Evolutionary conservation across 73 alveolate species (phyloP), one percentile per base, ranked within the genome.

Genomic region (Uronychia setigera): DNA sequence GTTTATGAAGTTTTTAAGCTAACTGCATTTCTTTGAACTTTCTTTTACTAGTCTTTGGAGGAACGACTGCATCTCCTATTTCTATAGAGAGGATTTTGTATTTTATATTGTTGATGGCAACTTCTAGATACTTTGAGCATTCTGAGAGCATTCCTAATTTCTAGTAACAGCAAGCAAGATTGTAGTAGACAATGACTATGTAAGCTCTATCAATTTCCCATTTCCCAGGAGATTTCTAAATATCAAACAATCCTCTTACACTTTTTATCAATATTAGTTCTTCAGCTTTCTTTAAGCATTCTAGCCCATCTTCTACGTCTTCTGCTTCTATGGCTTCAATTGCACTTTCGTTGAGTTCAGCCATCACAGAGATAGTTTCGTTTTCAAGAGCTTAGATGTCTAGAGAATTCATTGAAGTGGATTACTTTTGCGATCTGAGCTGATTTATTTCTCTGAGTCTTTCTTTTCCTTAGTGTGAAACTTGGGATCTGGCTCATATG

Each of bases 161-260:
- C 34, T 86, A 33, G 75, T 33, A 86, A 59, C 88, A 78, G 35
- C 92, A 86, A 5, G 92, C 78, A 9, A 79, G 26, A 59, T 86
- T 86, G 32, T 86, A 86, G 60, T 77, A 58, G n/a, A 85, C 25
- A 26, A 85, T 83, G 19, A 87, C 60, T 27, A 85, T 26, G 46
- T 85, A 85, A 58, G 76, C 78, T 1, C 46, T 78, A 78, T 85
- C 92, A 0, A 85, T 29, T 9, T 32, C 35, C 35, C 27, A 14
- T 0, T 78, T 29, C 1, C n/a, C 35, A 34, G 74, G n/a, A 5
- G 58, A 29, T 13, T 59, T 76, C 35, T 76, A 46, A 26, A 33
- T 35, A 13, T 78, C 29, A 33, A n/a, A n/a, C n/a, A n/a, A n/a
- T n/a, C n/a, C n/a, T n/a, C n/a, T n/a, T n/a, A n/a, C n/a, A n/a